These are phyloP conservation scores for Pezicula neosporulosa DNA, from an alignment of 2,329 filamentous ascomycete genomes.

Conservation along the genomic window DNA sequence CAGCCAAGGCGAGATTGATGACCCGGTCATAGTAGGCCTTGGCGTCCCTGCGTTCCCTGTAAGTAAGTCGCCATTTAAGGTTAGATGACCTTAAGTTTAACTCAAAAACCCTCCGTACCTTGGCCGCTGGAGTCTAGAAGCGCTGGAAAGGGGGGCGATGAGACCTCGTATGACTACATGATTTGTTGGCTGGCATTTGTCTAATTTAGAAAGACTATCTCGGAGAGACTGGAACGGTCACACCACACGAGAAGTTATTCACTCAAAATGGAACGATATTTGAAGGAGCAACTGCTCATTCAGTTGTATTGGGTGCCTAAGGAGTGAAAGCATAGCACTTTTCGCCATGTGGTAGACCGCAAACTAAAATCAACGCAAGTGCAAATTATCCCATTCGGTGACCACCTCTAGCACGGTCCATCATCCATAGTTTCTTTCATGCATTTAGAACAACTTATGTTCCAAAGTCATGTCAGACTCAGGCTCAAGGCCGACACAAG, in stretches of 20 bases:
- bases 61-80: too few species aligned
- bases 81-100: too few species aligned
- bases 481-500: slow-evolving; percentile 92
- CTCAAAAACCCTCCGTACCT: too few species aligned
- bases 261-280: neutral
- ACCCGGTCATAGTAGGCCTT: too few species aligned
- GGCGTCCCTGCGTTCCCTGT: too few species aligned
- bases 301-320: slow-evolving; percentile 18
- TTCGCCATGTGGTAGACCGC: slow-evolving; percentile 23
- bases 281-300: slow-evolving; percentile 15
- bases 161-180: too few species aligned
- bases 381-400: neutral
- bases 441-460: slow-evolving; percentile 83
- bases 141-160: too few species aligned
- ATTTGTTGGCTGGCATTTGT: too few species aligned
- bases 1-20: too few species aligned
- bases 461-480: slow-evolving; percentile 99
- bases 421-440: slow-evolving; percentile 1
- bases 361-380: slow-evolving; percentile 1
- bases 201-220: too few species aligned
- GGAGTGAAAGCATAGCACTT: slow-evolving; percentile 28
- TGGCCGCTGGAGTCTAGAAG: too few species aligned
- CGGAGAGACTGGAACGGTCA: neutral
- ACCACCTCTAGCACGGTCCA: neutral
- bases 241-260: neutral